Evolutionary conservation across 2,329 filamentous ascomycete species (phyloP).

Genomic region (Cladosporium sp.): DNA sequence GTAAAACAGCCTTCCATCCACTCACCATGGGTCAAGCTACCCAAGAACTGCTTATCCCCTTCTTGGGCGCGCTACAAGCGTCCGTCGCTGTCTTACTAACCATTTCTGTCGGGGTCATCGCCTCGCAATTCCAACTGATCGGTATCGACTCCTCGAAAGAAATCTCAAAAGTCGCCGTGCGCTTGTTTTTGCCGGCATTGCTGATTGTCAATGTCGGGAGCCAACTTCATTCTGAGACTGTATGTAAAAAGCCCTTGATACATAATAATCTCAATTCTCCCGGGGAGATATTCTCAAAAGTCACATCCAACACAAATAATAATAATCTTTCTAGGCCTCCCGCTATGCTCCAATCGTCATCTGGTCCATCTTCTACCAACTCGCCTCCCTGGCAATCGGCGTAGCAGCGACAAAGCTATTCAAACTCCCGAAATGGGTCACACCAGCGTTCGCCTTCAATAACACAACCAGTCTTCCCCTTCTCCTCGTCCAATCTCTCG

Average conservation of each 20-base stretch:
- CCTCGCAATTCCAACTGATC: slow-evolving; percentile 49
- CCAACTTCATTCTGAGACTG: slow-evolving; percentile 47
- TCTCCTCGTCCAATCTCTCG: slow-evolving; percentile 49
- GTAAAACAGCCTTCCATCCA: not conserved
- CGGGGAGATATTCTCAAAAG: too few relatives aligned
- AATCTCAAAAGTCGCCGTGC: slow-evolving; percentile 50
- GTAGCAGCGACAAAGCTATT: slow-evolving; percentile 41
- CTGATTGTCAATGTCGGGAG: slow-evolving; percentile 51
- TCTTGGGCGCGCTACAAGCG: slow-evolving; percentile 53
- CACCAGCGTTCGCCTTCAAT: slow-evolving; percentile 53
- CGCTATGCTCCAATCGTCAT: slow-evolving; percentile 33
- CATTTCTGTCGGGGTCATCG: slow-evolving; percentile 49
- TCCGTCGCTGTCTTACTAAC: slow-evolving; percentile 52
- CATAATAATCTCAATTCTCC: not conserved
- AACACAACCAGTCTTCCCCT: slow-evolving; percentile 54
- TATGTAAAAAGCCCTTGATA: slow-evolving; percentile 29
- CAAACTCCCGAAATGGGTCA: slow-evolving; percentile 50
- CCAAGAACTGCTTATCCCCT: slow-evolving; percentile 33
- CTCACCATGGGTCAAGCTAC: slow-evolving; percentile 12
- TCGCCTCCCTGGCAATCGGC: slow-evolving; percentile 48
- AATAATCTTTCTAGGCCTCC: slow-evolving; percentile 10
- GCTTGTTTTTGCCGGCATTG: slow-evolving; percentile 51
- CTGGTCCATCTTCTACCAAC: slow-evolving; percentile 50
- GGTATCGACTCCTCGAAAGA: slow-evolving; percentile 47
- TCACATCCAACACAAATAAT: not conserved